phyloP scores from a whole-genome alignment of 1,139 yeast genomes.

The Pichia sp. region DNA sequence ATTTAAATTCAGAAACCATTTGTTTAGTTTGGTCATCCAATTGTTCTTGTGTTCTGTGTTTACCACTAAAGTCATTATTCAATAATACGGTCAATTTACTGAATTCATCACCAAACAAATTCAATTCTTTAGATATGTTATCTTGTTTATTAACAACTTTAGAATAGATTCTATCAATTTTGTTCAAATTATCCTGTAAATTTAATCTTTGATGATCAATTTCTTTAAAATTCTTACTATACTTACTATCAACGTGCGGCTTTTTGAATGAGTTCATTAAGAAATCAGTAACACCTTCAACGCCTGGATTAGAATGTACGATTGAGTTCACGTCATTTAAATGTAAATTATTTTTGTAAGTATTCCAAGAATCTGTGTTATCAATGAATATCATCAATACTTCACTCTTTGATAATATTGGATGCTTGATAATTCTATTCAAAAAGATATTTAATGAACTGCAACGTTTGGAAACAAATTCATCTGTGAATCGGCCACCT shows the following conservation, averaged over 20 bases:
- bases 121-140: slow-evolving; percentile 71
- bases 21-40: slow-evolving; percentile 31
- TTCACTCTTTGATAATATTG: slow-evolving; percentile 65
- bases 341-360: slow-evolving; percentile 61
- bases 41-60: slow-evolving; percentile 20
- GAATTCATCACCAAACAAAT: slow-evolving; percentile 68
- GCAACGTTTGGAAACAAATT: slow-evolving; percentile 83
- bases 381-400: slow-evolving; percentile 76
- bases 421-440: slow-evolving; percentile 71
- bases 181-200: slow-evolving; percentile 75
- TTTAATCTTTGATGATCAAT: slow-evolving; percentile 81
- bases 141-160: slow-evolving; percentile 72
- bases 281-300: slow-evolving; percentile 76
- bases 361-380: slow-evolving; percentile 73
- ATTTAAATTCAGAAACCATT: slow-evolving; percentile 42
- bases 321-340: slow-evolving; percentile 22
- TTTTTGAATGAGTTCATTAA: slow-evolving; percentile 85
- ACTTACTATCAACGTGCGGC: slow-evolving; percentile 65
- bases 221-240: slow-evolving; percentile 76
- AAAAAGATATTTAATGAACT: slow-evolving; percentile 78
- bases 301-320: slow-evolving; percentile 15
- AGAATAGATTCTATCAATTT: slow-evolving; percentile 75
- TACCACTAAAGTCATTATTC: slow-evolving; percentile 33
- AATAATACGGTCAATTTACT: slow-evolving; percentile 59
- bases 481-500: slow-evolving; percentile 62